These are phyloP conservation scores for Aspergillus sergii DNA, from an alignment of 2,329 filamentous ascomycete species.

Conservation along the genomic window DNA sequence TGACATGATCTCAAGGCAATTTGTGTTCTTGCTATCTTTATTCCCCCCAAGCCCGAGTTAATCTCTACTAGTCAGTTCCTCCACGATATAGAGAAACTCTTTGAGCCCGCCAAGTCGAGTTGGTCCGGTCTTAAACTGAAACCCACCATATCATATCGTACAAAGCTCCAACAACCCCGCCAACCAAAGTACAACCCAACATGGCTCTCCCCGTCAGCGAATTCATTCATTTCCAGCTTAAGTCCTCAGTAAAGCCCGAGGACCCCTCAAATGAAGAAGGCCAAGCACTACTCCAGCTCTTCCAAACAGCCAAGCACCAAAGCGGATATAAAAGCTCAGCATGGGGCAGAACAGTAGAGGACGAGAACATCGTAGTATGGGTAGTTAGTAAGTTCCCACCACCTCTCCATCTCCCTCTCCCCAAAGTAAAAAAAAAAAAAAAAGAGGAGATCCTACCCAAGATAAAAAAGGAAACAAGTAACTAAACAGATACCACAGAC, in stretches of 20 bases:
- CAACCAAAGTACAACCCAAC: not conserved
- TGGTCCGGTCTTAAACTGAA: not conserved
- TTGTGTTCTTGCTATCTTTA: not conserved
- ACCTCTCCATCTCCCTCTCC: not conserved
- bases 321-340: constrained; percentile 37
- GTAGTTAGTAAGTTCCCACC: constrained; percentile 34
- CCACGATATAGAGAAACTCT: not conserved
- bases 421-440: not conserved
- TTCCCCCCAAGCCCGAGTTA: no score
- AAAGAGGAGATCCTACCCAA: not conserved
- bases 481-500: constrained; percentile 23
- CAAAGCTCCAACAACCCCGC: not conserved
- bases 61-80: not conserved
- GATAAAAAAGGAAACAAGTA: not conserved
- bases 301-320: constrained; percentile 34
- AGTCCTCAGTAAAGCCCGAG: constrained; percentile 40
- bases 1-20: not conserved
- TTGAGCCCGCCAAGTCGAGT: not conserved
- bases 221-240: constrained; percentile 42
- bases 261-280: constrained; percentile 38
- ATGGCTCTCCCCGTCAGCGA: constrained; percentile 28
- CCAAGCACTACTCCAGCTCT: constrained; percentile 29
- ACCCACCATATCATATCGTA: not conserved
- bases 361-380: constrained; percentile 40
- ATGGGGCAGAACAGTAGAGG: constrained; percentile 43